phyloP scores from a whole-genome alignment of 768 basidiomycete species.

The Auricularia cornea region DNA sequence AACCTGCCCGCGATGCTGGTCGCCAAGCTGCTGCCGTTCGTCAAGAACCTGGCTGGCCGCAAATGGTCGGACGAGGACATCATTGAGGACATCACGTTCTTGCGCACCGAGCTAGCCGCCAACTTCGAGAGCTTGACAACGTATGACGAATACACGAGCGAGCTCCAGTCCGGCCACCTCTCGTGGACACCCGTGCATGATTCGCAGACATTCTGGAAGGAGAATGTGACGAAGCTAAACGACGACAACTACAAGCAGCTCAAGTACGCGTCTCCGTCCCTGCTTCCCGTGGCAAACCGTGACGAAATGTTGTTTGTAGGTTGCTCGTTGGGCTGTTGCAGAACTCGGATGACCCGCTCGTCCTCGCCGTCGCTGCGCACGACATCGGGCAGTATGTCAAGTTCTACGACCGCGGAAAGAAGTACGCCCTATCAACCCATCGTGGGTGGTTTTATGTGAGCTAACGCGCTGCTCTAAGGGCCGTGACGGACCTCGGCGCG shows the following conservation, averaged over 20 bases:
- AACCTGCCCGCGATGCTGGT: constrained; percentile 93
- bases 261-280: constrained; percentile 43
- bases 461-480: constrained; percentile 31
- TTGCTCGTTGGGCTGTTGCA: constrained; percentile 63
- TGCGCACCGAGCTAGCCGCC: constrained; percentile 75
- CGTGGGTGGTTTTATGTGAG: constrained; percentile 1
- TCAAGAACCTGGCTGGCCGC: constrained; percentile 69
- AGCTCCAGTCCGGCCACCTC: constrained; percentile 80
- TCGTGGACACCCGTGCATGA: constrained; percentile 96
- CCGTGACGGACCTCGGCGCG: constrained; percentile 75
- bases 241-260: constrained; percentile 79
- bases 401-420: constrained; percentile 85
- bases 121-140: constrained; percentile 89
- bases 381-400: constrained; percentile 94
- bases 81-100: constrained; percentile 80
- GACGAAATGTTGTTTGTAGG: constrained; percentile 31
- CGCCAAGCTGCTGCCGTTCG: constrained; percentile 75
- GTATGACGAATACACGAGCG: constrained; percentile 92
- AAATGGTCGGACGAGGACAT: constrained; percentile 97
- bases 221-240: constrained; percentile 81
- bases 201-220: constrained; percentile 96
- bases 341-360: constrained; percentile 60
- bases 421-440: constrained; percentile 41
- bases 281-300: neutral
- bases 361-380: constrained; percentile 86